Evolutionary conservation across 2,329 filamentous ascomycete genomes (phyloP).

Genomic region (Aspergillus uvarum): DNA sequence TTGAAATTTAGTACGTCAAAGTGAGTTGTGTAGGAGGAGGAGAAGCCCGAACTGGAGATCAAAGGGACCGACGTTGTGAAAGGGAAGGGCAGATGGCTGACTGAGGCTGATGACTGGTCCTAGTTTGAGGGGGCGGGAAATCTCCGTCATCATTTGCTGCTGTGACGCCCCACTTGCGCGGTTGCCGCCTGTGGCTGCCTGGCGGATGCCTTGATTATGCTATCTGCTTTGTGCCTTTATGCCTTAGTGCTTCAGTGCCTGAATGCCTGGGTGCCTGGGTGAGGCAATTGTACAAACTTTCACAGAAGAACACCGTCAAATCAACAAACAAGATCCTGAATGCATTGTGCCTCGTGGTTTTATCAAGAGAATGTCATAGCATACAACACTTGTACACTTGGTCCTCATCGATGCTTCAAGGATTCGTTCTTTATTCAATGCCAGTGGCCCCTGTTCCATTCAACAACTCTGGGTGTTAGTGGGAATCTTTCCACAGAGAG

Average conservation of each 20-base stretch:
- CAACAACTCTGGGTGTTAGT: no score
- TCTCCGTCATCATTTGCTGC: slow-evolving; percentile 5
- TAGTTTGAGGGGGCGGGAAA: neutral
- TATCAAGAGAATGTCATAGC: no score
- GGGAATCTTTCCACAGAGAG: no score
- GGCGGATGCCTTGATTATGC: neutral
- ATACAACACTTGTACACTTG: no score
- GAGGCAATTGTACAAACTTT: neutral
- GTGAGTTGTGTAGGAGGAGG: neutral
- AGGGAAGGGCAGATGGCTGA: slow-evolving; percentile 5
- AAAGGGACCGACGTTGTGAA: slow-evolving; percentile 3
- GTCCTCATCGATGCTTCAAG: no score
- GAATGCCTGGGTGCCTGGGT: neutral
- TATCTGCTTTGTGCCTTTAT: neutral
- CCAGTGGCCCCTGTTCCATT: no score
- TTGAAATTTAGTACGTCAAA: neutral
- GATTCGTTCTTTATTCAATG: no score
- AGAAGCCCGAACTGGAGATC: neutral
- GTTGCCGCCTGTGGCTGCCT: slow-evolving; percentile 5
- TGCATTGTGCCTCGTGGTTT: no score
- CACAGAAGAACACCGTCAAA: no score
- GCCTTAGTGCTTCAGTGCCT: neutral
- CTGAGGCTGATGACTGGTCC: slow-evolving; percentile 4
- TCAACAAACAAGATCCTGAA: no score
- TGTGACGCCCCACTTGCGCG: neutral